Percentiles rank a stretch among this genome's conserved stretches.
These are phyloP conservation scores for Candida odintsovae DNA, from an alignment of 805 yeast genomes.

Conservation along the genomic window DNA sequence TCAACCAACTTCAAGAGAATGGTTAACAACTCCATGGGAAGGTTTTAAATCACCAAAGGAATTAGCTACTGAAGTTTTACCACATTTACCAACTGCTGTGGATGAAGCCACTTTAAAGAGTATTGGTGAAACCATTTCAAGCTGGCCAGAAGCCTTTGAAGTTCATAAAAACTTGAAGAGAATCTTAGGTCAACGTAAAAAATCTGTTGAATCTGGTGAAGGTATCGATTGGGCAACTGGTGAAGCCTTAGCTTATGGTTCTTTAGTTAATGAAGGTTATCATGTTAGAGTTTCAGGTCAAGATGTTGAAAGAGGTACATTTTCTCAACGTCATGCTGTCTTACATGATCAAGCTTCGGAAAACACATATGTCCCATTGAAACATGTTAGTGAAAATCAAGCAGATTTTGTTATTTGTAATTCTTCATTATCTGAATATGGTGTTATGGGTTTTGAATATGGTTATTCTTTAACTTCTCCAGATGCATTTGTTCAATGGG, in stretches of 20 bases:
- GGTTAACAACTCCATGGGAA: conserved; percentile 99
- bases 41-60: conserved; percentile 97
- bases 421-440: conserved; percentile 96
- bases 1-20: conserved; percentile 87
- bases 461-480: conserved; percentile 98
- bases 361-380: conserved; percentile 77
- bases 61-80: conserved; percentile 90
- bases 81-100: conserved; percentile 94
- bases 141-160: conserved; percentile 83
- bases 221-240: conserved; percentile 99
- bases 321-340: conserved; percentile 98
- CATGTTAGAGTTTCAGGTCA: conserved; percentile 98
- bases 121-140: conserved; percentile 72
- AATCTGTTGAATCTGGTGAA: conserved; percentile 81
- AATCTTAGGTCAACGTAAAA: conserved; percentile 81
- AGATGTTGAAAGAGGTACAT: conserved; percentile 99
- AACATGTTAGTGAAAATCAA: conserved; percentile 72
- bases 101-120: conserved; percentile 63
- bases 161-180: conserved; percentile 95
- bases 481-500: conserved; percentile 97
- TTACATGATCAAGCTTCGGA: conserved; percentile 93
- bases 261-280: conserved; percentile 86
- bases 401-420: conserved; percentile 84
- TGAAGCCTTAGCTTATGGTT: conserved; percentile 97
- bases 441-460: conserved; percentile 98